These are phyloP conservation scores for Aspergillus sp. DNA, from an alignment of 2,329 filamentous ascomycete species.

Conservation along the genomic window DNA sequence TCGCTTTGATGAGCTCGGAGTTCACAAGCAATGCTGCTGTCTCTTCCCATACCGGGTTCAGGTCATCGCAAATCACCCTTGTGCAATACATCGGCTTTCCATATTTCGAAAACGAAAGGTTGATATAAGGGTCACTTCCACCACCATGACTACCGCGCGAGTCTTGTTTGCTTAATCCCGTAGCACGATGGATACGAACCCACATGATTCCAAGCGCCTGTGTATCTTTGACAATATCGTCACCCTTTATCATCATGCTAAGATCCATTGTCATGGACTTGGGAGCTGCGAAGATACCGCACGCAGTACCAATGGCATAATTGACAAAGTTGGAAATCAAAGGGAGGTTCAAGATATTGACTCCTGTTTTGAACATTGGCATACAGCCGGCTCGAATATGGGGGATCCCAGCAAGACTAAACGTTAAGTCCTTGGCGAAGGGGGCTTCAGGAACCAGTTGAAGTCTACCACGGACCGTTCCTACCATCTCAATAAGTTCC, in stretches of 20 bases:
- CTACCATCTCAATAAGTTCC: constrained; percentile 86
- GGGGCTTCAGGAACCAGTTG: constrained; percentile 88
- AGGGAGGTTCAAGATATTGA: constrained; percentile 88
- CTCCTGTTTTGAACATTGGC: constrained; percentile 85
- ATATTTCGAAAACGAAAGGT: constrained; percentile 91
- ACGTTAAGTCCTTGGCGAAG: constrained; percentile 86
- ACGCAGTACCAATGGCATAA: constrained; percentile 84
- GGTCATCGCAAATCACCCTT: constrained; percentile 88
- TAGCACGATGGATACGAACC: constrained; percentile 84
- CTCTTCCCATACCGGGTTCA: constrained; percentile 92
- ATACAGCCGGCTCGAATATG: constrained; percentile 87
- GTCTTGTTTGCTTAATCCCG: constrained; percentile 89
- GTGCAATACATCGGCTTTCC: constrained; percentile 98
- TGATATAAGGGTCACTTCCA: constrained; percentile 94
- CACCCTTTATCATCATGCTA: constrained; percentile 84
- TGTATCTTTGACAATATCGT: constrained; percentile 84
- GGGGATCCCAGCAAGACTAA: constrained; percentile 91
- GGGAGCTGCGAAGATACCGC: constrained; percentile 88
- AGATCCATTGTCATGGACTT: constrained; percentile 93
- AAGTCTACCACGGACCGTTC: constrained; percentile 77
- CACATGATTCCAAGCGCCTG: constrained; percentile 86
- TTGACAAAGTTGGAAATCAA: constrained; percentile 97
- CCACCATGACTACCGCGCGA: constrained; percentile 76
- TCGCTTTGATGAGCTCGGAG: constrained; percentile 83
- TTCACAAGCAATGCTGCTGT: constrained; percentile 82